A percentile compares a stretch with the other conserved stretches of the same genome.
Evolutionary conservation across 2,329 filamentous ascomycete species (phyloP).

Genomic region (Pseudogymnoascus sp.): DNA sequence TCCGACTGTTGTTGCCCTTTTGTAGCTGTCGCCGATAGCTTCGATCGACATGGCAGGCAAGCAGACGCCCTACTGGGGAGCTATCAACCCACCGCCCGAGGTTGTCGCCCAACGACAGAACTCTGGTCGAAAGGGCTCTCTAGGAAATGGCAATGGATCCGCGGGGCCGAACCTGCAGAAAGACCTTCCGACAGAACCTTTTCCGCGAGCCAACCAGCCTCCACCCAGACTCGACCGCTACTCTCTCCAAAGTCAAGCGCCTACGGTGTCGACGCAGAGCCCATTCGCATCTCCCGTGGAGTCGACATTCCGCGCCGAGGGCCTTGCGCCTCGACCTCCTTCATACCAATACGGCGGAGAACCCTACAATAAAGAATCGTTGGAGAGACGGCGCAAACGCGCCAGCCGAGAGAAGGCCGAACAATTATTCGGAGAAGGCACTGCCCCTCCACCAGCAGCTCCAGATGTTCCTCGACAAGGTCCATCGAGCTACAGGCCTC

Average conservation of each 20-base stretch:
- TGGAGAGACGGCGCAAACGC: constrained; percentile 38
- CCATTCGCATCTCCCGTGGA: constrained; percentile 48
- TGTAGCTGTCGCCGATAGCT: not conserved
- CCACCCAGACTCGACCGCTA: constrained; percentile 24
- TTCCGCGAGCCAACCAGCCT: not conserved
- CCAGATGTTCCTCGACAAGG: constrained; percentile 52
- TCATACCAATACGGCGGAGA: constrained; percentile 43
- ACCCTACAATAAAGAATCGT: constrained; percentile 35
- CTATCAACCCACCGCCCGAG: not conserved
- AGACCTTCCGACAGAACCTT: not conserved
- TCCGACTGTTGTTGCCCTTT: not conserved
- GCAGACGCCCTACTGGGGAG: constrained; percentile 11
- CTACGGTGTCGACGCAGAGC: constrained; percentile 51
- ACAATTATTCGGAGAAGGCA: constrained; percentile 26
- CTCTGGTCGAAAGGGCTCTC: not conserved
- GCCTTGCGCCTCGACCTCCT: constrained; percentile 52
- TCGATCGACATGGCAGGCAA: constrained; percentile 1
- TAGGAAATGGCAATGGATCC: not conserved
- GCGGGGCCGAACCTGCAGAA: not conserved
- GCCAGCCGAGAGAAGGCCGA: constrained; percentile 38
- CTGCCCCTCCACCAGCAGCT: constrained; percentile 39
- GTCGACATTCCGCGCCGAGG: constrained; percentile 43
- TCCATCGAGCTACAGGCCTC: constrained; percentile 49
- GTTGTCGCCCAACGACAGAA: not conserved
- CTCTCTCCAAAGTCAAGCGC: constrained; percentile 51